phyloP scores from a whole-genome alignment of 345 rosid species.

The Jatropha curcas region DNA sequence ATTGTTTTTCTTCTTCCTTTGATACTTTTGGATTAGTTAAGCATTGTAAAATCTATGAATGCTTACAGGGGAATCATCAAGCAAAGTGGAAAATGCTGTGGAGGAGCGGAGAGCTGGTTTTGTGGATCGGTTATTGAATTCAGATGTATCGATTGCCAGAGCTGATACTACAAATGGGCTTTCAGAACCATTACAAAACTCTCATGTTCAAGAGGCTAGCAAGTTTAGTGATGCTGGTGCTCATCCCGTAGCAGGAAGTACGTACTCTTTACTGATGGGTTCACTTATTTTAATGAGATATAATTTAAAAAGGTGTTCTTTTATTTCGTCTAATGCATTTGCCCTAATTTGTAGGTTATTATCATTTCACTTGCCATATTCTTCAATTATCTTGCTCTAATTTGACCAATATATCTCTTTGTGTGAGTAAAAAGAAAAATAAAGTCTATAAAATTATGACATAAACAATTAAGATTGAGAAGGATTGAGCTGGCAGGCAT shows the following conservation, averaged over 20 bases:
- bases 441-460: neutral
- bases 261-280: conserved; percentile 19
- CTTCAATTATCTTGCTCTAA: neutral
- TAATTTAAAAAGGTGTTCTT: neutral
- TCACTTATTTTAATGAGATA: neutral
- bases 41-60: conserved; percentile 16
- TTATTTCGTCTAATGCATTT: conserved; percentile 1
- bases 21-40: conserved; percentile 5
- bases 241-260: conserved; percentile 47
- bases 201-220: conserved; percentile 34
- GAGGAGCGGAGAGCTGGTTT: conserved; percentile 74
- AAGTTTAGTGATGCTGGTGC: conserved; percentile 33
- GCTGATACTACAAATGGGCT: conserved; percentile 23
- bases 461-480: neutral
- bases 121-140: conserved; percentile 64
- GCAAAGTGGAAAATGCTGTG: conserved; percentile 45
- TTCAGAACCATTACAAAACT: conserved; percentile 31
- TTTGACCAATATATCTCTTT: neutral
- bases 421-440: conserved; percentile 5
- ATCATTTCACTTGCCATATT: neutral
- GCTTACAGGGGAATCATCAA: conserved; percentile 51
- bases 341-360: neutral
- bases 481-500: conserved; percentile 1
- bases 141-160: conserved; percentile 36
- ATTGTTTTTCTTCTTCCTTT: neutral